Evolutionary conservation across 108 stramenopile genomes (phyloP).

Genomic region (Nitzschia palea): DNA sequence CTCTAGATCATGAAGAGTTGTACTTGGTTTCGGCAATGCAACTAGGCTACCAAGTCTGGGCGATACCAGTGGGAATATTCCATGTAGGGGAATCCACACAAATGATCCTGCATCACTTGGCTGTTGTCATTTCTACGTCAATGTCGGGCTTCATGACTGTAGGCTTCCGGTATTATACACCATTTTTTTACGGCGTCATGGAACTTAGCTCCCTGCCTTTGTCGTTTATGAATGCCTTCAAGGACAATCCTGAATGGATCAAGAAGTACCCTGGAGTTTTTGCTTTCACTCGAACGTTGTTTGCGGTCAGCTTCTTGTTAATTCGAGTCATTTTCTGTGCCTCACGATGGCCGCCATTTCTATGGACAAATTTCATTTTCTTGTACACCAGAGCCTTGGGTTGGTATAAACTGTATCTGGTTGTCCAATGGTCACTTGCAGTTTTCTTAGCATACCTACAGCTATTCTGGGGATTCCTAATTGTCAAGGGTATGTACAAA

Average conservation of each 20-base stretch:
- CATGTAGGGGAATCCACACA: slow-evolving; percentile 48
- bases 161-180: slow-evolving; percentile 69
- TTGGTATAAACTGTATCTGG: slow-evolving; percentile 10
- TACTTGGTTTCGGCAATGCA: slow-evolving; percentile 54
- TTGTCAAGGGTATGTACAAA: slow-evolving; percentile 47
- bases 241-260: slow-evolving; percentile 19
- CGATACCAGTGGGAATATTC: slow-evolving; percentile 57
- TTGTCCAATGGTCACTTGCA: slow-evolving; percentile 22
- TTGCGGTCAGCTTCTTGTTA: slow-evolving; percentile 54
- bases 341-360: slow-evolving; percentile 54
- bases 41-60: slow-evolving; percentile 77
- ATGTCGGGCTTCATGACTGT: slow-evolving; percentile 40
- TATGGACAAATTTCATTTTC: slow-evolving; percentile 26
- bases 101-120: slow-evolving; percentile 75
- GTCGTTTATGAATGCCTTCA: slow-evolving; percentile 48
- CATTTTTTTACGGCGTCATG: slow-evolving; percentile 71
- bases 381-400: slow-evolving; percentile 42
- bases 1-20: slow-evolving; percentile 36
- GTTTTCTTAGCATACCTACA: slow-evolving; percentile 48
- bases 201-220: slow-evolving; percentile 66
- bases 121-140: slow-evolving; percentile 50
- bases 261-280: slow-evolving; percentile 9
- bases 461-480: slow-evolving; percentile 53
- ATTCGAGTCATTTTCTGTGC: slow-evolving; percentile 38
- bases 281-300: slow-evolving; percentile 37